A percentile compares a stretch with the other conserved stretches of the same genome.
These are phyloP conservation scores for Logfia minima DNA, from an alignment of 129 eudicot species.

Conservation along the genomic window DNA sequence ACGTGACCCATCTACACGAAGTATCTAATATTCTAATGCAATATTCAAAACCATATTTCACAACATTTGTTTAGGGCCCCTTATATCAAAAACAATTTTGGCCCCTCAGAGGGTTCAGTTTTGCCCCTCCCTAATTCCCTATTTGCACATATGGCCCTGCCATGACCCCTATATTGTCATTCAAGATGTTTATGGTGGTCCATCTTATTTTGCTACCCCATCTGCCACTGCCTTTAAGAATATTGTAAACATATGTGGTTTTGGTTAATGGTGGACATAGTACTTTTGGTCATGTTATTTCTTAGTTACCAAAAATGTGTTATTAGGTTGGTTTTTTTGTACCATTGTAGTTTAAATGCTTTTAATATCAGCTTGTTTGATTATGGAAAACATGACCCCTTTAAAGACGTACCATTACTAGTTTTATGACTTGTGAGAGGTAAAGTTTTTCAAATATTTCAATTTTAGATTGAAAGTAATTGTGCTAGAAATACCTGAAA, in stretches of 20 bases:
- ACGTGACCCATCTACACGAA: neutral
- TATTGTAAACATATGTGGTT: neutral
- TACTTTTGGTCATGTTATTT: constrained; percentile 31
- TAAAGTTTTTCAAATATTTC: constrained; percentile 8
- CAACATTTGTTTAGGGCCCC: neutral
- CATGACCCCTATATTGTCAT: constrained; percentile 16
- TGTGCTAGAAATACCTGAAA: neutral
- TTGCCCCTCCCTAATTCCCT: constrained; percentile 27
- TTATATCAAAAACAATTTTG: neutral
- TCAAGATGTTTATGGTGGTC: constrained; percentile 30
- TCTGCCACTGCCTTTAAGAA: constrained; percentile 20
- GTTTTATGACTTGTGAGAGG: neutral
- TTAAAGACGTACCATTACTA: neutral
- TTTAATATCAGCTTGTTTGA: neutral
- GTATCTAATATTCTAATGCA: neutral
- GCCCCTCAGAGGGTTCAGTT: constrained; percentile 24
- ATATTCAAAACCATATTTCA: neutral
- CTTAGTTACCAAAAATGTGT: constrained; percentile 20
- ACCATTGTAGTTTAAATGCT: constrained; percentile 24
- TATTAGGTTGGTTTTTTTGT: neutral
- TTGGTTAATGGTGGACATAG: constrained; percentile 23
- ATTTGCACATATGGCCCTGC: constrained; percentile 27
- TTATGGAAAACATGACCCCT: constrained; percentile 1
- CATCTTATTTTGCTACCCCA: constrained; percentile 10
- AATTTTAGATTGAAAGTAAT: neutral